Conservation (phyloP, 495 filamentous ascomycete genomes). For the Cercophora newfieldiana region DNA sequence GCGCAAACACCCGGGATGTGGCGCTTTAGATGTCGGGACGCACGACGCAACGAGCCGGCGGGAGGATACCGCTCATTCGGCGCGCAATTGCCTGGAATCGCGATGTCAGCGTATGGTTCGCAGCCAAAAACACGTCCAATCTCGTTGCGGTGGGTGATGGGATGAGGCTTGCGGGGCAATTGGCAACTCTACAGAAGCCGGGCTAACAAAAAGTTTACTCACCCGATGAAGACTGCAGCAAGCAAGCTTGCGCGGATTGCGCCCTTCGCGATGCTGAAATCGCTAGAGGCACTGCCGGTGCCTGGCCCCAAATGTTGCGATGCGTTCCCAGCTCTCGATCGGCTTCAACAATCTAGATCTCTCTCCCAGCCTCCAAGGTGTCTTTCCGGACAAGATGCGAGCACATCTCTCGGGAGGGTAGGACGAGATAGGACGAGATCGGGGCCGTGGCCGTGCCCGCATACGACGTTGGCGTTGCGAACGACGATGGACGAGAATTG, state of each 20-base stretch:
- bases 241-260: slow-evolving; percentile 6
- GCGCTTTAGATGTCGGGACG: not conserved
- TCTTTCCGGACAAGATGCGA: slow-evolving; percentile 25
- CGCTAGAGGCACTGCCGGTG: not conserved
- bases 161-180: slow-evolving; percentile 30
- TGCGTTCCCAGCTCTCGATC: not conserved
- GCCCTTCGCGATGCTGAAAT: slow-evolving; percentile 3
- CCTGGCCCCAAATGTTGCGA: slow-evolving; percentile 4
- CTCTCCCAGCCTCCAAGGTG: slow-evolving; percentile 33
- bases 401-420: slow-evolving; percentile 36
- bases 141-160: not conserved
- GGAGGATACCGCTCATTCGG: not conserved
- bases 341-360: slow-evolving; percentile 2
- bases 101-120: slow-evolving; percentile 6
- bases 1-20: slow-evolving; percentile 1
- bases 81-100: slow-evolving; percentile 11
- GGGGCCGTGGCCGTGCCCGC: slow-evolving; percentile 13
- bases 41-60: not conserved
- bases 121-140: slow-evolving; percentile 3
- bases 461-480: slow-evolving; percentile 17
- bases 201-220: slow-evolving; percentile 6
- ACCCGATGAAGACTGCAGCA: not conserved
- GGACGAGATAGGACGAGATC: slow-evolving; percentile 9
- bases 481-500: slow-evolving; percentile 2
- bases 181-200: slow-evolving; percentile 16